These are phyloP conservation scores for Pseudomonodictys pantanalensis DNA, from an alignment of 495 filamentous ascomycete species.

Conservation along the genomic window DNA sequence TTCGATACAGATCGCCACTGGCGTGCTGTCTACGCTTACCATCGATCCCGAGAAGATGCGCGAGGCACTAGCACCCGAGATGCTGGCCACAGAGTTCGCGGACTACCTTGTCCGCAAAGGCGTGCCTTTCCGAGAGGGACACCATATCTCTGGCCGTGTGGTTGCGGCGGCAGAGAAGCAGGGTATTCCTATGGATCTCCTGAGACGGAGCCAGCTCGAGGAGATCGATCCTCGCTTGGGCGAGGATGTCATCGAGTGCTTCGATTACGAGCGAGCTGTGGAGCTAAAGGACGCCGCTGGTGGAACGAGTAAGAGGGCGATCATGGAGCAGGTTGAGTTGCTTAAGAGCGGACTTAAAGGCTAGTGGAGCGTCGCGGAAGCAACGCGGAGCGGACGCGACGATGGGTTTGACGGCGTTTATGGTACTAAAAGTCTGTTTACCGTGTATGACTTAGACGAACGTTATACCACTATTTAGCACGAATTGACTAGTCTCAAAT, in stretches of 20 bases:
- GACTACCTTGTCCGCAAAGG: conserved; percentile 91
- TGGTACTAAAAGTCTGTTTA: too few relatives aligned
- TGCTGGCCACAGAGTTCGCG: conserved; percentile 65
- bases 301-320: conserved; percentile 72
- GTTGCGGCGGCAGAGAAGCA: conserved; percentile 73
- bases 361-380: too few relatives aligned
- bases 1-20: conserved; percentile 82
- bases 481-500: too few relatives aligned
- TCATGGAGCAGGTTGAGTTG: conserved; percentile 74
- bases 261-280: conserved; percentile 85
- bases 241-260: conserved; percentile 66
- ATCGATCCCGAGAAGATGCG: conserved; percentile 73
- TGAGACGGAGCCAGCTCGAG: conserved; percentile 68
- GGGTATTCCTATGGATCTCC: conserved; percentile 70
- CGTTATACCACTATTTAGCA: too few relatives aligned
- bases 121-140: conserved; percentile 76
- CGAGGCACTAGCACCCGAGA: conserved; percentile 67
- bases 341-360: too few relatives aligned
- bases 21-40: conserved; percentile 64
- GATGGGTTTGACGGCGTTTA: too few relatives aligned
- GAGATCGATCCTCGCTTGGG: conserved; percentile 72
- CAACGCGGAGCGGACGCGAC: too few relatives aligned
- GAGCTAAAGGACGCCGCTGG: conserved; percentile 79
- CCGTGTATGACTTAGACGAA: too few relatives aligned
- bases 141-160: conserved; percentile 82